Evolutionary conservation across 441 rosid genomes (phyloP).

Genomic region (Croton setiger): DNA sequence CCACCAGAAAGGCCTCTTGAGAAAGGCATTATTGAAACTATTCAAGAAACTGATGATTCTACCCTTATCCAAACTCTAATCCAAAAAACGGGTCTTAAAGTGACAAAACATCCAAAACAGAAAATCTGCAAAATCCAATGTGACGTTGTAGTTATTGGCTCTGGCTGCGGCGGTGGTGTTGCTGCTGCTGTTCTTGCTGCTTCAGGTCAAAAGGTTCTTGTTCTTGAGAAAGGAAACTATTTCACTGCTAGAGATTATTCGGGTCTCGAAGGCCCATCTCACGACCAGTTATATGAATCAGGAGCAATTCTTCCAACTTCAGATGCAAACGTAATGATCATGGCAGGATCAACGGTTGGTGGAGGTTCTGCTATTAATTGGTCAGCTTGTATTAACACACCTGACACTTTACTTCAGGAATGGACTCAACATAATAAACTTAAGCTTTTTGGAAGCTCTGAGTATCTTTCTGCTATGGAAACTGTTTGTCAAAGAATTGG

Average conservation of each 20-base stretch:
- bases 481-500: conserved; percentile 67
- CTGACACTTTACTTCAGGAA: conserved; percentile 54
- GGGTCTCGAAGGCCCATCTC: conserved; percentile 62
- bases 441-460: conserved; percentile 40
- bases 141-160: conserved; percentile 73
- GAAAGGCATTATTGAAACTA: conserved; percentile 66
- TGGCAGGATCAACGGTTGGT: conserved; percentile 80
- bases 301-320: conserved; percentile 57
- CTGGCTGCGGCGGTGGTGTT: conserved; percentile 95
- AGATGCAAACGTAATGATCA: conserved; percentile 34
- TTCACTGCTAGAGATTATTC: conserved; percentile 52
- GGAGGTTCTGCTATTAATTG: conserved; percentile 91
- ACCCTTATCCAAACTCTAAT: conserved; percentile 47
- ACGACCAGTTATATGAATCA: conserved; percentile 48
- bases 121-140: conserved; percentile 52
- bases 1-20: conserved; percentile 56
- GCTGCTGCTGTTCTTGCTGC: conserved; percentile 78
- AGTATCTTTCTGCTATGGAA: conserved; percentile 64
- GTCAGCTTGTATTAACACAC: conserved; percentile 83
- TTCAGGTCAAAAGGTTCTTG: conserved; percentile 70
- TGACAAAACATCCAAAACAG: conserved; percentile 22
- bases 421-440: conserved; percentile 60
- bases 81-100: conserved; percentile 60
- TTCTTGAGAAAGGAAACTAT: conserved; percentile 85
- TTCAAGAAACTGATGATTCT: conserved; percentile 35